phyloP scores from a whole-genome alignment of 2,329 filamentous ascomycete genomes.

The Fusarium concolor region DNA sequence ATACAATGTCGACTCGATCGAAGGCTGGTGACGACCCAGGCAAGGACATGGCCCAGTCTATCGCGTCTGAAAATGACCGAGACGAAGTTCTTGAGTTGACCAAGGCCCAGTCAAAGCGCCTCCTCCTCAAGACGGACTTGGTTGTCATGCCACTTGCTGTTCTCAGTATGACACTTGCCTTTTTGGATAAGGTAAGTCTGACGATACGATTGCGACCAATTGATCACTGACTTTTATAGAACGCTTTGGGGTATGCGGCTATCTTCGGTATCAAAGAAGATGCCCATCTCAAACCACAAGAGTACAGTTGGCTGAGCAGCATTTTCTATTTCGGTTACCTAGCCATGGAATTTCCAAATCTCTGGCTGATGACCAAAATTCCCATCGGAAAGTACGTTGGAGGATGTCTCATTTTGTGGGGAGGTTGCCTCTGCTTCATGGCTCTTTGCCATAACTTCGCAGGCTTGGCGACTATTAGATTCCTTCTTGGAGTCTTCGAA shows the following conservation, averaged over 20 bases:
- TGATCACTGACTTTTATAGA: background rate
- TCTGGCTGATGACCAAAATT: conserved; percentile 38
- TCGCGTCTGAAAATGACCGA: background rate
- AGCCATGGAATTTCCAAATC: conserved; percentile 59
- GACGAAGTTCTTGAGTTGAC: background rate
- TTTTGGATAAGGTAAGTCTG: conserved; percentile 5
- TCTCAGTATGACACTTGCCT: background rate
- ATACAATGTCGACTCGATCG: background rate
- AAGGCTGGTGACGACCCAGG: background rate
- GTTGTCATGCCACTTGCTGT: conserved; percentile 25
- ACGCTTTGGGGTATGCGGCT: conserved; percentile 27
- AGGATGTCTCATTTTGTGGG: conserved; percentile 39
- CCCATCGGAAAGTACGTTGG: conserved; percentile 40
- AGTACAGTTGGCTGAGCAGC: conserved; percentile 74
- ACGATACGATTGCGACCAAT: accelerated
- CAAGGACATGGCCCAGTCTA: conserved; percentile 4
- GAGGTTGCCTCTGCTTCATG: conserved; percentile 41
- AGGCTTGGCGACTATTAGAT: conserved; percentile 42
- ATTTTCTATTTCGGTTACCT: conserved; percentile 61
- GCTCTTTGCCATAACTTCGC: conserved; percentile 42
- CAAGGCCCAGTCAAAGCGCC: conserved; percentile 1
- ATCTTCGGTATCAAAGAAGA: conserved; percentile 41
- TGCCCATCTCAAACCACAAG: conserved; percentile 47
- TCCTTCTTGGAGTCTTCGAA: conserved; percentile 48
- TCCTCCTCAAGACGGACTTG: conserved; percentile 13